A percentile compares a stretch with the other conserved stretches of the same genome.
Evolutionary conservation across 1,284 basidiomycete species (phyloP).

Genomic region (Cystobasidiaceae sp.): DNA sequence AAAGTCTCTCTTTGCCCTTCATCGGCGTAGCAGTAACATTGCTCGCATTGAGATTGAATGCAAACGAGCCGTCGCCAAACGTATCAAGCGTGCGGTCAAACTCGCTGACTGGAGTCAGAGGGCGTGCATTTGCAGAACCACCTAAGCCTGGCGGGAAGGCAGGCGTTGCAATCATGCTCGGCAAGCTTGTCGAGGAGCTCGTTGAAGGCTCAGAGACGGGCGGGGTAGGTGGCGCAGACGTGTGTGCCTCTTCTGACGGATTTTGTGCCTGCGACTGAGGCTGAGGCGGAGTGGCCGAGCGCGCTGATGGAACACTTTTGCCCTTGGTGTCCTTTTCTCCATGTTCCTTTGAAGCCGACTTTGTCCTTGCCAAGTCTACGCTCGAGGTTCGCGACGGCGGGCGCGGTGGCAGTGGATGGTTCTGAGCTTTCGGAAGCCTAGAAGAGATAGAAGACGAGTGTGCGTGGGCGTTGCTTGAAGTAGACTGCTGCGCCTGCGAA

Average conservation of each 20-base stretch:
- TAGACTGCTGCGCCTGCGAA: too few relatives aligned
- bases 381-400: constrained; percentile 6
- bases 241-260: too few relatives aligned
- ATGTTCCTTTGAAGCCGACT: constrained; percentile 1
- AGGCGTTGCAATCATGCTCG: neutral
- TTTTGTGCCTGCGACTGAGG: too few relatives aligned
- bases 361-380: neutral
- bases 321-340: constrained; percentile 12
- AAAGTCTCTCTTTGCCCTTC: constrained; percentile 15
- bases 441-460: constrained; percentile 31
- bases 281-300: neutral
- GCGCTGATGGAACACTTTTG: neutral
- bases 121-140: constrained; percentile 3
- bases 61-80: constrained; percentile 27
- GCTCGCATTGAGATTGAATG: constrained; percentile 17
- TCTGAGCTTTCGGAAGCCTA: constrained; percentile 26
- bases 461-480: constrained; percentile 10
- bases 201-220: neutral
- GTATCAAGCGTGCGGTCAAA: constrained; percentile 26
- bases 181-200: neutral
- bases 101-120: constrained; percentile 25
- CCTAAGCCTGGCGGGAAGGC: neutral
- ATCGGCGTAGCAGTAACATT: neutral
- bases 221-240: constrained; percentile 1
- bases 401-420: constrained; percentile 23